Base-by-base conservation (phyloP, 495 filamentous ascomycete genomes). In the Neurospora sp. region DNA sequence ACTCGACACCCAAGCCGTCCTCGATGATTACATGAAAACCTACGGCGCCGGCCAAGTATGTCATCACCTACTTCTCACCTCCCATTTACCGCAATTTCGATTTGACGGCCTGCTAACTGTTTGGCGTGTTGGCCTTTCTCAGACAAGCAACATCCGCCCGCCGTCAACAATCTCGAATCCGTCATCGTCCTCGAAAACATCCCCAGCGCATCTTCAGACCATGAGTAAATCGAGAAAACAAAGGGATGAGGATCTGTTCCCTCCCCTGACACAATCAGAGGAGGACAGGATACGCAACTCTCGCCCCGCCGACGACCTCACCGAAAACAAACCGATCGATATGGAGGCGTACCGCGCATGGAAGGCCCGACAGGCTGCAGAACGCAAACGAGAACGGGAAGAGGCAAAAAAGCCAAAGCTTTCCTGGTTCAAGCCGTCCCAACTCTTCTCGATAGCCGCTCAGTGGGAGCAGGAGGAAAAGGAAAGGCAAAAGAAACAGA, bases 1-100 rank as follows among this genome's bases (percentile, higher is more conserved):
- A 14, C 77, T 80, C 70, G 77, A 79, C 71, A 80, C 75, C 74
- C 77, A 78, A 48, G 31, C 71, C 5, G 40, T 80, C 35, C 40
- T 78, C 3, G 71, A 78, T 35, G 69, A 73, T 59, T 75, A 80
- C 37, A 78, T 77, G 72, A 70, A 38, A 46, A 40, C 68, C 5
- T 76, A 74, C 53, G 77, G 76, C 27, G 42, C 79, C 38, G 76
- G 76, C 11, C 42, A 77, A 40, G 78, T 81, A 42, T 74, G 78
- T 79, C 66, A 37, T 38, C 68, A 70, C 10, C 8, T 69, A 42
- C 70, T 18, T 11, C 31, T 68, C 12, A 20, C 22, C 14, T 69
- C 35, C 20, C 12, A 12, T 14, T 40, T 40, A 61, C 27, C 40
- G 22, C 41, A 44, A n/a, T 69, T 20, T 31, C 7, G 14, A 31